phyloP scores from a whole-genome alignment of 345 rosid species.

The Salix arbutifolia region DNA sequence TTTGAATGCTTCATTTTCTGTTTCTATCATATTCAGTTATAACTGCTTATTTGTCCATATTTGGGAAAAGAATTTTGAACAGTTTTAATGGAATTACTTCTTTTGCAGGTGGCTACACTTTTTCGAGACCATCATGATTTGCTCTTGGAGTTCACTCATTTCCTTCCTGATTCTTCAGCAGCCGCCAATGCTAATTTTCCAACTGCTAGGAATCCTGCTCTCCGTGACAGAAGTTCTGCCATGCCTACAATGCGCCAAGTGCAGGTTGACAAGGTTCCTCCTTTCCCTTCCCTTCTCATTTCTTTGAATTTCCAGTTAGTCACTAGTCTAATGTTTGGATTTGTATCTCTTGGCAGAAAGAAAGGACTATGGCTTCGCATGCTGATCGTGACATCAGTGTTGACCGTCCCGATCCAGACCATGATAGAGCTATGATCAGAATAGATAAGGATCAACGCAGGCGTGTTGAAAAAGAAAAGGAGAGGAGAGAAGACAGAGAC shows the following conservation, averaged over 20 bases:
- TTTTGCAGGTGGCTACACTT: constrained; percentile 73
- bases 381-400: constrained; percentile 51
- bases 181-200: constrained; percentile 45
- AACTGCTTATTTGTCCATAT: background rate
- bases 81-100: constrained; percentile 6
- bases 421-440: constrained; percentile 47
- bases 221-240: constrained; percentile 59
- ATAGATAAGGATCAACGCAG: constrained; percentile 65
- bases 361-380: constrained; percentile 46
- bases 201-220: constrained; percentile 50
- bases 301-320: constrained; percentile 8
- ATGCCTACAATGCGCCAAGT: constrained; percentile 49
- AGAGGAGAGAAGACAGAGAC: constrained; percentile 67
- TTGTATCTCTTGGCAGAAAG: constrained; percentile 53
- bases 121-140: constrained; percentile 85
- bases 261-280: constrained; percentile 65
- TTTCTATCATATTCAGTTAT: background rate
- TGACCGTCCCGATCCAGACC: constrained; percentile 58
- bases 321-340: constrained; percentile 25
- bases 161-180: constrained; percentile 83
- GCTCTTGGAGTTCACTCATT: constrained; percentile 80
- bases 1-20: background rate
- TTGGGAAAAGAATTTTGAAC: background rate
- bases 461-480: constrained; percentile 64
- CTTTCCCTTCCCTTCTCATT: constrained; percentile 3